phyloP scores from a whole-genome alignment of 2,329 filamentous ascomycete genomes.

The Apiospora marii region DNA sequence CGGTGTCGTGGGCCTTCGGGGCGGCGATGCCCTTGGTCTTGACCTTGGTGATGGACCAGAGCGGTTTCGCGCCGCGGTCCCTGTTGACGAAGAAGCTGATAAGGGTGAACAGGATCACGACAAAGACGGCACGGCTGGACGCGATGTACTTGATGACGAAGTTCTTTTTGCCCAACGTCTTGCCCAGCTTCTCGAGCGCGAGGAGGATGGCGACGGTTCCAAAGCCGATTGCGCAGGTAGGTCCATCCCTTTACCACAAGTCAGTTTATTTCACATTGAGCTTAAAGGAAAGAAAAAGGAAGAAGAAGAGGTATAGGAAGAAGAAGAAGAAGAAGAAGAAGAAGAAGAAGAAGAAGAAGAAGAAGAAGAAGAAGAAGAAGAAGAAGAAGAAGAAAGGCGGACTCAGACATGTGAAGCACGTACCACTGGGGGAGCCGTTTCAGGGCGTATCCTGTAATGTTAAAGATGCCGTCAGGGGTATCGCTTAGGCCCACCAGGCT shows the following conservation, averaged over 20 bases:
- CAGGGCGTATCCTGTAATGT: slow-evolving; percentile 67
- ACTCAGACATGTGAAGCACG: not conserved
- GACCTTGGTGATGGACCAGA: slow-evolving; percentile 67
- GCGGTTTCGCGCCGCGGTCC: slow-evolving; percentile 52
- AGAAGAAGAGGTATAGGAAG: too few species aligned
- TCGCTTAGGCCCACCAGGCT: slow-evolving; percentile 65
- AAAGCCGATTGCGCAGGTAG: slow-evolving; percentile 67
- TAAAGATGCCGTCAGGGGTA: slow-evolving; percentile 57
- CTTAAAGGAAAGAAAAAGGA: too few species aligned
- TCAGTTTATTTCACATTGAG: too few species aligned
- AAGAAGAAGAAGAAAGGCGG: too few species aligned
- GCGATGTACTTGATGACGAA: slow-evolving; percentile 65
- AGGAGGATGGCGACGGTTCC: slow-evolving; percentile 63
- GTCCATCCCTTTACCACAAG: slow-evolving; percentile 53
- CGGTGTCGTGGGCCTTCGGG: slow-evolving; percentile 55
- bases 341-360: too few species aligned
- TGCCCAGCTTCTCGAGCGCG: slow-evolving; percentile 63
- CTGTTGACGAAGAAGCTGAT: slow-evolving; percentile 70
- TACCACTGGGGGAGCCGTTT: slow-evolving; percentile 57
- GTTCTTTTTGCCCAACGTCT: slow-evolving; percentile 65
- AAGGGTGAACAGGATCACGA: slow-evolving; percentile 67
- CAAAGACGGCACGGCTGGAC: slow-evolving; percentile 67
- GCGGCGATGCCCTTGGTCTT: slow-evolving; percentile 60
- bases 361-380: too few species aligned
- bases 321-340: too few species aligned